Percentiles rank a stretch among this genome's conserved stretches.
phyloP scores from a whole-genome alignment of 2,329 filamentous ascomycete species.

The Fusarium oligoseptatum region DNA sequence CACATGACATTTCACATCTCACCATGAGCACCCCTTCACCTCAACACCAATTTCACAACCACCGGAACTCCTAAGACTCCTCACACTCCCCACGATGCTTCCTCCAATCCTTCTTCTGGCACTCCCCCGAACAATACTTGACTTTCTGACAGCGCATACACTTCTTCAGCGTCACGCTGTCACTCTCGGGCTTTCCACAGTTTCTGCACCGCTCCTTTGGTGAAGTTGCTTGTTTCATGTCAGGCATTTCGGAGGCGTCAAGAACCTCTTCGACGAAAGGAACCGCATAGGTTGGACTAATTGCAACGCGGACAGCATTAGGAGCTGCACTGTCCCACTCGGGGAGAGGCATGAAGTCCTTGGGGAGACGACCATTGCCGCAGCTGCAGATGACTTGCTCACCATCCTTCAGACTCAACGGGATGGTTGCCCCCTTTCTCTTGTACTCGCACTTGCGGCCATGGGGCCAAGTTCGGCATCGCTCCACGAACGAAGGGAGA shows the following conservation, averaged over 20 bases:
- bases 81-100: slow-evolving; percentile 61
- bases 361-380: slow-evolving; percentile 58
- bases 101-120: slow-evolving; percentile 68
- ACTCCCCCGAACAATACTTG: slow-evolving; percentile 65
- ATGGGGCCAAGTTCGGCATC: slow-evolving; percentile 64
- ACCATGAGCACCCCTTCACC: background rate
- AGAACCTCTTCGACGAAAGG: slow-evolving; percentile 58
- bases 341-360: slow-evolving; percentile 55
- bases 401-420: slow-evolving; percentile 54
- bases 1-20: background rate
- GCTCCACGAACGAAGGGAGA: slow-evolving; percentile 60
- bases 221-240: slow-evolving; percentile 8
- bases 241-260: slow-evolving; percentile 41
- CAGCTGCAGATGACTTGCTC: slow-evolving; percentile 60
- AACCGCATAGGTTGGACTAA: slow-evolving; percentile 67
- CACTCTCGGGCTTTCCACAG: slow-evolving; percentile 53
- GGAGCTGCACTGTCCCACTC: slow-evolving; percentile 58
- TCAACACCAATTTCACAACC: background rate
- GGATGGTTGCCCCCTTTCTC: slow-evolving; percentile 51
- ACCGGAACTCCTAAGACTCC: slow-evolving; percentile 13
- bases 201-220: slow-evolving; percentile 50
- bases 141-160: slow-evolving; percentile 60
- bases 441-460: slow-evolving; percentile 58
- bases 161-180: slow-evolving; percentile 54
- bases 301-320: slow-evolving; percentile 67